Evolutionary conservation across 2,329 filamentous ascomycete genomes (phyloP), one percentile per base, ranked within the genome.

Genomic region (Venturia asperata): DNA sequence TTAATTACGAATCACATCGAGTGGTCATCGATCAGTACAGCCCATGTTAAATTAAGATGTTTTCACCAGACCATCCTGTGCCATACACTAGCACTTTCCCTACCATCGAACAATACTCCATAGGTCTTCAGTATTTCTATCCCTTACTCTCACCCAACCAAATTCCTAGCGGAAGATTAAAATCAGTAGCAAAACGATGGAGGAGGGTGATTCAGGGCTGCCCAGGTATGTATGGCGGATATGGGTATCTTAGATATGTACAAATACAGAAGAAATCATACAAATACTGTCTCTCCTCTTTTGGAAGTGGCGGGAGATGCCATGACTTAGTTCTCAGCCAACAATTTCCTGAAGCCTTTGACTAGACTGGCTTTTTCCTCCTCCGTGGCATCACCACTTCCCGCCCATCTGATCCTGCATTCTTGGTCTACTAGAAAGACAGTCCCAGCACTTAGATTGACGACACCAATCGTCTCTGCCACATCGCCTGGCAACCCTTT

Each of bases 381-480:
- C 0, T 82, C 82, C 67, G 86, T 81, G 58, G 87, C 85, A 60
- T 81, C 74, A 15, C 87, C 90, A 72, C 92, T 96, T 4, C 90
- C 94, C 0, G 93, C 94, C 94, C 94, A 99, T 65, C 94, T 85
- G 70, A 99, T 95, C 77, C 87, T 89, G 75, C 92, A 96, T 68
- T 92, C 82, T 68, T 87, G 82, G 74, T 99, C 94, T 66, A 99
- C 81, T 61, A 99, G 81, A 76, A 96, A 99, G 5, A 92, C 88
- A 77, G 97, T 97, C 45, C 92, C 93, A 42, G 97, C 93, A 77
- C 92, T 95, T 69, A 86, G 87, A 77, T 99, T 99, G 73, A 96
- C 79, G 73, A 96, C 75, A 5, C 85, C 85, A 71, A 87, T 82
- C 5, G 82, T 80, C 71, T 86, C 83, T 68, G 82, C 80, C 49